These are phyloP conservation scores for Chlamydomonas urium DNA, from an alignment of 139 green algal species.

Conservation along the genomic window DNA sequence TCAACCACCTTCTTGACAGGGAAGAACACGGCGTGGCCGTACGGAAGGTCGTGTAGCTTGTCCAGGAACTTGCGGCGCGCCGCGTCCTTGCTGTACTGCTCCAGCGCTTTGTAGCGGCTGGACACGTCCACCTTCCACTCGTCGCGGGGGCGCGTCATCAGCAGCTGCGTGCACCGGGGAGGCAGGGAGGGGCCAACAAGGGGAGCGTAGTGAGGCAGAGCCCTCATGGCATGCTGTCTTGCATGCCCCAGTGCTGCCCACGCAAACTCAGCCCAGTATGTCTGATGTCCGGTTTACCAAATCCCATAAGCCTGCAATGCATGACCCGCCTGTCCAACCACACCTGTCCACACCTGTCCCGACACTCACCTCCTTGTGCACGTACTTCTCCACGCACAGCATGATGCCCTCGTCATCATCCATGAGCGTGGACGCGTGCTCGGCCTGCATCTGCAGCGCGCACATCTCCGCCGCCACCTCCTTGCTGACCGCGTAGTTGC, in stretches of 20 bases:
- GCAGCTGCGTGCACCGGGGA: too few relatives aligned
- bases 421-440: conserved; percentile 59
- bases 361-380: conserved; percentile 40
- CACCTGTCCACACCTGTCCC: too few relatives aligned
- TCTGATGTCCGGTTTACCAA: too few relatives aligned
- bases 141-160: conserved; percentile 64
- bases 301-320: too few relatives aligned
- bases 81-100: conserved; percentile 86
- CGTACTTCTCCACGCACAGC: conserved; percentile 62
- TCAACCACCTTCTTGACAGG: conserved; percentile 78
- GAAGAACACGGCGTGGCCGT: conserved; percentile 73
- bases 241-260: too few relatives aligned
- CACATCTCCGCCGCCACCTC: conserved; percentile 94
- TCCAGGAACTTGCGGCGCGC: conserved; percentile 84
- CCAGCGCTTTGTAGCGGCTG: conserved; percentile 70
- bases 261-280: too few relatives aligned
- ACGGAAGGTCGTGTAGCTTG: conserved; percentile 90
- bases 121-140: conserved; percentile 83
- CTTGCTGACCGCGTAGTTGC: conserved; percentile 93
- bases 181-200: too few relatives aligned
- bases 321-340: too few relatives aligned
- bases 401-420: conserved; percentile 58
- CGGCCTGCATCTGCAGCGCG: conserved; percentile 78
- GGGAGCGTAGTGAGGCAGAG: too few relatives aligned
- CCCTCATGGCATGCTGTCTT: too few relatives aligned